These are phyloP conservation scores for Phytophthora constricta DNA, from an alignment of 352 stramenopile species.

Conservation along the genomic window DNA sequence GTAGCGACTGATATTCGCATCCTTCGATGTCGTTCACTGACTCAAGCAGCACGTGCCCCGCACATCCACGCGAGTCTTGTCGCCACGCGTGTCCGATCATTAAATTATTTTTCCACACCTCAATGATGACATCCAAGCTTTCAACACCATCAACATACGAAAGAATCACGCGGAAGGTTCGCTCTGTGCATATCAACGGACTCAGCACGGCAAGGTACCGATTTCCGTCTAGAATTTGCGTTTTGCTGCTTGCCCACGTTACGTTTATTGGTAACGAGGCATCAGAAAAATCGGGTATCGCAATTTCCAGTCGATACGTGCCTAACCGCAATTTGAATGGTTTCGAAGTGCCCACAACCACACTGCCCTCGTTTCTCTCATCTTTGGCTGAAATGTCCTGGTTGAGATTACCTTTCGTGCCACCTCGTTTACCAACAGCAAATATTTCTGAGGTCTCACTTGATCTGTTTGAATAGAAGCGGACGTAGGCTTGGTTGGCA, in stretches of 20 bases:
- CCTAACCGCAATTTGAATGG: conserved; percentile 56
- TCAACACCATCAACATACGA: conserved; percentile 42
- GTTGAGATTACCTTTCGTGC: conserved; percentile 9
- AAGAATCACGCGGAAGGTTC: conserved; percentile 55
- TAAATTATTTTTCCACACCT: conserved; percentile 42
- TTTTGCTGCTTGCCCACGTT: conserved; percentile 40
- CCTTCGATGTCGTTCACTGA: conserved; percentile 30
- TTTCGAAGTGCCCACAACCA: conserved; percentile 29
- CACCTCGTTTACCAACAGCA: conserved; percentile 4
- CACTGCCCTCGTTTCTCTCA: conserved; percentile 20
- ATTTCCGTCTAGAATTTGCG: conserved; percentile 30
- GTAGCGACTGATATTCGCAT: conserved; percentile 50
- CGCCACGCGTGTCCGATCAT: conserved; percentile 27
- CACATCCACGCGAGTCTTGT: conserved; percentile 24
- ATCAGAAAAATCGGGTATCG: conserved; percentile 29
- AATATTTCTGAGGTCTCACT: conserved; percentile 14
- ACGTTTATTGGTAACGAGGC: conserved; percentile 36
- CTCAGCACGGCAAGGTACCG: conserved; percentile 50
- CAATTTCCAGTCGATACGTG: conserved; percentile 44
- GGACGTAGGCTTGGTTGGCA: conserved; percentile 12
- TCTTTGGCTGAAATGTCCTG: conserved; percentile 12
- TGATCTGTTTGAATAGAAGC: conserved; percentile 20
- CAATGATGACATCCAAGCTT: conserved; percentile 55
- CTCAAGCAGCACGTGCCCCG: conserved; percentile 37
- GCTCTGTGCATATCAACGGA: conserved; percentile 24